phyloP scores from a whole-genome alignment of 1,284 basidiomycete species.

The Phellopilus nigrolimitatus region DNA sequence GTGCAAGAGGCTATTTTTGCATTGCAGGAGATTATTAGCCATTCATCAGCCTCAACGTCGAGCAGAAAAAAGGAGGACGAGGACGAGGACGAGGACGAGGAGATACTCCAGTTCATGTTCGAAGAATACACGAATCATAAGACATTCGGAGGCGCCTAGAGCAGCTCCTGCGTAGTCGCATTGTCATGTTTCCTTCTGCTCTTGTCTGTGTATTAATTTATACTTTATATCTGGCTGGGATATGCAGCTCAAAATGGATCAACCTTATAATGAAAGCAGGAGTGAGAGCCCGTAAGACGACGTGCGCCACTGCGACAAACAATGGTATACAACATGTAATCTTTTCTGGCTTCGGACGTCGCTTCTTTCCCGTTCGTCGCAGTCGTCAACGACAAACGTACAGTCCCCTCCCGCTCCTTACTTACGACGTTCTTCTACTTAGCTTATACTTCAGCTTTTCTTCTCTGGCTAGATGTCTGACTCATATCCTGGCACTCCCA shows the following conservation, averaged over 20 bases:
- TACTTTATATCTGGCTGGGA: no score
- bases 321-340: not conserved
- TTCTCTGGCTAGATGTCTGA: slow-evolving; percentile 56
- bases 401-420: slow-evolving; percentile 18
- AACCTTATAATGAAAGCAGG: no score
- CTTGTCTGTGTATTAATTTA: not conserved
- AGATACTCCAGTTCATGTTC: slow-evolving; percentile 5
- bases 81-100: not conserved
- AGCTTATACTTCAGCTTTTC: slow-evolving; percentile 26
- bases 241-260: no score
- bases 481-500: slow-evolving; percentile 62
- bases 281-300: no score
- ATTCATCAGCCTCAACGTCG: no score
- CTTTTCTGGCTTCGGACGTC: no score
- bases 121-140: not conserved
- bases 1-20: no score
- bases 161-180: no score
- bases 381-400: slow-evolving; percentile 20
- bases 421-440: slow-evolving; percentile 15
- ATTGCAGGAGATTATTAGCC: no score
- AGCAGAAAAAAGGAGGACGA: no score
- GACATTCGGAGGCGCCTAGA: not conserved
- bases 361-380: slow-evolving; percentile 14
- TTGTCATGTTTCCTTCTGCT: not conserved
- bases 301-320: not conserved